phyloP scores from a whole-genome alignment of 306 rosid species.

The Sphenostylis stenocarpa region DNA sequence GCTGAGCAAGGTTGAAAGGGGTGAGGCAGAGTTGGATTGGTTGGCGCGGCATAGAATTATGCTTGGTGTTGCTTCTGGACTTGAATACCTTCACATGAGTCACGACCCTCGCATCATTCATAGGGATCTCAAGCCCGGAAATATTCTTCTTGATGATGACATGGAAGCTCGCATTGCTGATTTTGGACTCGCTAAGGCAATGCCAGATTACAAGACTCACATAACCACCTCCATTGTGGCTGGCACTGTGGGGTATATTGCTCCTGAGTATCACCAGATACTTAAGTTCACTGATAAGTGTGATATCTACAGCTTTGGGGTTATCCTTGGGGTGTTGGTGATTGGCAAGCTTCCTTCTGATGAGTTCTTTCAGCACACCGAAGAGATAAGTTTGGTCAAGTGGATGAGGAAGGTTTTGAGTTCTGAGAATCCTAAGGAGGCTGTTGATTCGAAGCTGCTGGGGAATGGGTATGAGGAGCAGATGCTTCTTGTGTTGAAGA shows the following conservation, averaged over 20 bases:
- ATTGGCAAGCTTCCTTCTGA: conserved; percentile 83
- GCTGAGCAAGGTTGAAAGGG: conserved; percentile 36
- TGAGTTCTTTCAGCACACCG: conserved; percentile 59
- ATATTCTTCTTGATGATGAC: conserved; percentile 77
- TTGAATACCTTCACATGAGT: conserved; percentile 78
- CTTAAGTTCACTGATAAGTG: conserved; percentile 90
- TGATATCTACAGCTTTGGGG: conserved; percentile 87
- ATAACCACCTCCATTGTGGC: conserved; percentile 71
- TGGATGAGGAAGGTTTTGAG: conserved; percentile 73
- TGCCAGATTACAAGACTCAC: conserved; percentile 78
- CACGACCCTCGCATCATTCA: conserved; percentile 80
- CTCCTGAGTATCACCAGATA: conserved; percentile 91
- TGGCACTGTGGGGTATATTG: conserved; percentile 82
- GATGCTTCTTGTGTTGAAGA: conserved; percentile 86
- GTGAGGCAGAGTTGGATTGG: conserved; percentile 64
- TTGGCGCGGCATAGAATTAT: conserved; percentile 62
- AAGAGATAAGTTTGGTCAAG: conserved; percentile 80
- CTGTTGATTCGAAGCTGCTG: conserved; percentile 55
- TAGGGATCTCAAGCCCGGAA: conserved; percentile 83
- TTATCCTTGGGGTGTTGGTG: conserved; percentile 74
- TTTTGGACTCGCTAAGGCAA: conserved; percentile 89
- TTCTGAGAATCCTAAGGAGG: conserved; percentile 63
- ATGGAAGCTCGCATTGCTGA: conserved; percentile 94
- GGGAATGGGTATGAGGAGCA: conserved; percentile 83
- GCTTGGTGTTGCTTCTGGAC: conserved; percentile 74